These are phyloP conservation scores for Groenewaldozyma tartarivorans DNA, from an alignment of 805 yeast species.

Conservation along the genomic window DNA sequence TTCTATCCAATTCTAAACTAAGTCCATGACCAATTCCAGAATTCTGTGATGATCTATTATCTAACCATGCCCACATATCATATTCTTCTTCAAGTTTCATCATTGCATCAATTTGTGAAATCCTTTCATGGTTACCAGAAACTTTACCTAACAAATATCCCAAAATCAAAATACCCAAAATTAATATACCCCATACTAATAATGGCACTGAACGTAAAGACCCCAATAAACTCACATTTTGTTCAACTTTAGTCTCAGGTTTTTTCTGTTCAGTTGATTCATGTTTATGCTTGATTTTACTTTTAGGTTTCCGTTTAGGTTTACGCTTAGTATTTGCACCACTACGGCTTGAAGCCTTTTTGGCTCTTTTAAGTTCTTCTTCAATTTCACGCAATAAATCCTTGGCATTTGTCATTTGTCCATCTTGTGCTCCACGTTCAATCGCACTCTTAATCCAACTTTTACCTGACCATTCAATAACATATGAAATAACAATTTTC, in stretches of 20 bases:
- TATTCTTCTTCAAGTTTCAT: slow-evolving; percentile 41
- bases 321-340: slow-evolving; percentile 8
- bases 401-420: slow-evolving; percentile 59
- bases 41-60: no score
- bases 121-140: neutral
- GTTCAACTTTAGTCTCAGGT: neutral
- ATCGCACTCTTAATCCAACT: slow-evolving; percentile 89
- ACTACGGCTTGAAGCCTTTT: slow-evolving; percentile 9
- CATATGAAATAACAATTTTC: slow-evolving; percentile 52
- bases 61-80: slow-evolving; percentile 68
- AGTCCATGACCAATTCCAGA: no score
- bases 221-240: neutral
- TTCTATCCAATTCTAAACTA: neutral
- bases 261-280: neutral
- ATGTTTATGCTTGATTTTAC: no score
- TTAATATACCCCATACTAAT: slow-evolving; percentile 1
- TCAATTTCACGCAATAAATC: slow-evolving; percentile 30
- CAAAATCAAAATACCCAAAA: slow-evolving; percentile 1
- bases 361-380: slow-evolving; percentile 3
- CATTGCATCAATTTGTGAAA: slow-evolving; percentile 9
- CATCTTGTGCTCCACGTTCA: slow-evolving; percentile 74
- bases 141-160: slow-evolving; percentile 4
- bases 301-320: slow-evolving; percentile 6
- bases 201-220: neutral
- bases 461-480: slow-evolving; percentile 80